Evolutionary conservation across 352 stramenopile genomes (phyloP), one percentile per base, ranked within the genome.

Genomic region (Phytophthora pini): DNA sequence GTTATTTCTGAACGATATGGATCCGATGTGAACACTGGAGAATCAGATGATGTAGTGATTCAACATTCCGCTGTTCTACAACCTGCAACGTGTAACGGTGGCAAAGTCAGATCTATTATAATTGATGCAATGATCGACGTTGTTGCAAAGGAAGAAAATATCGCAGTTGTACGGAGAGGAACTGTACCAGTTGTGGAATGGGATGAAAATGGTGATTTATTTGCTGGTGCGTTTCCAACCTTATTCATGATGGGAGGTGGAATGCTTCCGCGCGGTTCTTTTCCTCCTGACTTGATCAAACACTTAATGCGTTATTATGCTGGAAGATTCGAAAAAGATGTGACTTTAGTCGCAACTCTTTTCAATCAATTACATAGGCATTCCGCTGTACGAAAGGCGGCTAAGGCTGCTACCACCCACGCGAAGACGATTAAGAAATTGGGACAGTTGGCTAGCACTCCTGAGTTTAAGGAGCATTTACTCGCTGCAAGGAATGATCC

Each of bases 361-460:
- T 58, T 58, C 5, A 48, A 58, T 11, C 26, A 49, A 9, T 2
- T 38, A 13, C 38, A 58, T 3, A 9, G 38, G 2, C 36, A 58
- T 40, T 8, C 6, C 2, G 38, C 38, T 1, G 38, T 58, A 4
- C n/a, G 7, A 12, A 49, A 48, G 12, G 38, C 51, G 12, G 34
- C 49, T 24, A 20, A 32, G 2, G 32, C 22, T 13, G 34, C 17
- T 9, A 36, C 49, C 20, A 24, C 49, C 1, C 34, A 41, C 9
- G 43, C 40, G 26, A 46, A 48, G 20, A 48, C 41, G 12, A 3
- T 50, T 3, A 24, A 22, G 44, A 36, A 12, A 17, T n/a, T 55
- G 17, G 50, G 50, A 4, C 1, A 57, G 11, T 7, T 31, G 9
- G 51, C 38, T 31, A n/a, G 7, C 7, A 13, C 38, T 7, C 1